Percentiles rank a stretch among this genome's conserved stretches.
Evolutionary conservation across 2,329 filamentous ascomycete genomes (phyloP).

Genomic region (Cordyceps farinosa): DNA sequence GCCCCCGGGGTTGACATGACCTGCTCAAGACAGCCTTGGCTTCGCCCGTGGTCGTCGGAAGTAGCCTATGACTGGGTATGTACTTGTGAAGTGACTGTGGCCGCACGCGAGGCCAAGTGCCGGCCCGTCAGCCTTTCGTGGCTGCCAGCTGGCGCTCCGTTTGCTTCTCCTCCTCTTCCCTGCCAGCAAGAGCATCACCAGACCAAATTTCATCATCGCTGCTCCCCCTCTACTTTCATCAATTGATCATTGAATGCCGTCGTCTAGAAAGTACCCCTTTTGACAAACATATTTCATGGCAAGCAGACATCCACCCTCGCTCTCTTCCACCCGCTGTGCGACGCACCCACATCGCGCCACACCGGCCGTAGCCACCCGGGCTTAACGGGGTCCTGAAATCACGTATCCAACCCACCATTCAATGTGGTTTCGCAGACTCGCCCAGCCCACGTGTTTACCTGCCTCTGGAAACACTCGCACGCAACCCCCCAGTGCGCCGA

Average conservation of each 20-base stretch:
- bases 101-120: background rate
- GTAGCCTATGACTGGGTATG: background rate
- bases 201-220: background rate
- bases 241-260: background rate
- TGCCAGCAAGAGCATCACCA: background rate
- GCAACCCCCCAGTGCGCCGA: background rate
- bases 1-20: no score
- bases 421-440: background rate
- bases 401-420: background rate
- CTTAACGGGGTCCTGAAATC: background rate
- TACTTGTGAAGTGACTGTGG: no score
- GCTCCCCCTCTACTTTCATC: no score
- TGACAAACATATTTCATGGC: background rate
- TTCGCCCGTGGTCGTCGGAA: no score
- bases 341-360: background rate
- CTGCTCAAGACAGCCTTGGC: no score
- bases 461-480: background rate
- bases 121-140: background rate
- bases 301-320: background rate
- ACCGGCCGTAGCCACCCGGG: background rate
- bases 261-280: background rate
- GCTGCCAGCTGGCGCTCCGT: background rate
- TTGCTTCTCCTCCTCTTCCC: background rate
- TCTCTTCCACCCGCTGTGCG: background rate
- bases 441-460: constrained; percentile 6